A percentile compares a stretch with the other conserved stretches of the same genome.
These are phyloP conservation scores for Pyrus hybrid DNA, from an alignment of 331 rosid species.

Conservation along the genomic window DNA sequence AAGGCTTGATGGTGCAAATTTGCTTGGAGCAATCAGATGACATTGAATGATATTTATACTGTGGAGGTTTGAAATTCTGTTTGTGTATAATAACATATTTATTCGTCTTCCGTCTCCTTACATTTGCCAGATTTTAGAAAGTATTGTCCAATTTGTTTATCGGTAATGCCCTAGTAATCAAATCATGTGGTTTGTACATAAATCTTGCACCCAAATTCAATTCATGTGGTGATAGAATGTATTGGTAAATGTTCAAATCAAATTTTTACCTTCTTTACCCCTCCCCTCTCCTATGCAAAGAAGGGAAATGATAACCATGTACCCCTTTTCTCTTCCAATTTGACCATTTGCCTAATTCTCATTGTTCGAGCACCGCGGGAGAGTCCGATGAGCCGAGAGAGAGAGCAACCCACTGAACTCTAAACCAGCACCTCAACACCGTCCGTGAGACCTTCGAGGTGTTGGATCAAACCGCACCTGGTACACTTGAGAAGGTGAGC, in stretches of 20 bases:
- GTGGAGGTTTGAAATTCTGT: neutral
- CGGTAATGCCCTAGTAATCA: too few species aligned
- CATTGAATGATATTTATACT: neutral
- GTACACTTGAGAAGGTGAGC: constrained; percentile 47
- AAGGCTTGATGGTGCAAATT: constrained; percentile 86
- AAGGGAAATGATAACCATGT: too few species aligned
- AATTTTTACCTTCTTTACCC: too few species aligned
- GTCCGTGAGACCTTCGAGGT: constrained; percentile 68
- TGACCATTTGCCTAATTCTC: too few species aligned
- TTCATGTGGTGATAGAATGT: too few species aligned
- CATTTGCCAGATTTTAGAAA: neutral
- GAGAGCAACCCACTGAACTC: constrained; percentile 30
- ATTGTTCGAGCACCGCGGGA: neutral
- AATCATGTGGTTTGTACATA: too few species aligned
- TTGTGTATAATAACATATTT: neutral
- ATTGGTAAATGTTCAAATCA: too few species aligned
- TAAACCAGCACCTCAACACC: constrained; percentile 48
- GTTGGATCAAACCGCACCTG: constrained; percentile 52
- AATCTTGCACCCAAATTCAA: too few species aligned
- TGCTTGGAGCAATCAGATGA: constrained; percentile 74
- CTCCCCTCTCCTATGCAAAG: too few species aligned
- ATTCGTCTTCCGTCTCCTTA: neutral
- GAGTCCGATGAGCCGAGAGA: constrained; percentile 35
- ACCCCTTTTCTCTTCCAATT: too few species aligned
- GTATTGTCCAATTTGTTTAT: neutral